Conservation (phyloP, 352 stramenopile genomes). For the Phytophthora uliginosa region DNA sequence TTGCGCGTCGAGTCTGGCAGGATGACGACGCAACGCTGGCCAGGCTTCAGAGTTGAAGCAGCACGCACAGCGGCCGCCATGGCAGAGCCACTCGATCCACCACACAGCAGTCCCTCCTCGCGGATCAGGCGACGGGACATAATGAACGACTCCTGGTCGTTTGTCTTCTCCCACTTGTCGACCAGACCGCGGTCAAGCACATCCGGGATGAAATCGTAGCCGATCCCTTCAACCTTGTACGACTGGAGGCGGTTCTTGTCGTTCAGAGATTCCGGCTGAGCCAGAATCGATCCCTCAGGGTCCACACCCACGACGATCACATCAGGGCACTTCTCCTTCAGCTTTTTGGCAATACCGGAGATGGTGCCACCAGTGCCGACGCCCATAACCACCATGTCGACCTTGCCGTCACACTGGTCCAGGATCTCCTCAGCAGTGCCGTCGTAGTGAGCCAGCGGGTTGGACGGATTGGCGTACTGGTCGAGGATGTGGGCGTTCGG, state of each 20-base stretch:
- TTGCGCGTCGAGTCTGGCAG: slow-evolving; percentile 97
- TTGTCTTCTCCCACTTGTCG: slow-evolving; percentile 96
- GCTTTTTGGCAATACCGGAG: slow-evolving; percentile 93
- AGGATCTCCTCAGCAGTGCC: slow-evolving; percentile 96
- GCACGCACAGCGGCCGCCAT: slow-evolving; percentile 87
- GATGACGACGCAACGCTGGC: slow-evolving; percentile 95
- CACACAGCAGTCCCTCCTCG: slow-evolving; percentile 96
- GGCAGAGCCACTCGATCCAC: slow-evolving; percentile 93
- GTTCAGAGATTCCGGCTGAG: slow-evolving; percentile 92
- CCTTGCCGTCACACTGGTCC: slow-evolving; percentile 91
- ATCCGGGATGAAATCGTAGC: slow-evolving; percentile 97
- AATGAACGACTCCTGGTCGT: slow-evolving; percentile 95
- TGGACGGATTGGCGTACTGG: slow-evolving; percentile 97
- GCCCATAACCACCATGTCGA: slow-evolving; percentile 96
- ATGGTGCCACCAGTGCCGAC: slow-evolving; percentile 97
- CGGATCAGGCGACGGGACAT: slow-evolving; percentile 96
- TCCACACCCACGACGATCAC: slow-evolving; percentile 92
- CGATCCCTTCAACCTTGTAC: slow-evolving; percentile 97
- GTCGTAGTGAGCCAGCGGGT: slow-evolving; percentile 97
- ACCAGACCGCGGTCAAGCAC: slow-evolving; percentile 94
- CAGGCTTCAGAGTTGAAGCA: slow-evolving; percentile 79
- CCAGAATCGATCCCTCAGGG: slow-evolving; percentile 94
- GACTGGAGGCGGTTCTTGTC: slow-evolving; percentile 89
- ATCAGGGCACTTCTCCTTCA: slow-evolving; percentile 93
- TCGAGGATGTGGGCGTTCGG: slow-evolving; percentile 96